Base-by-base conservation (phyloP, 306 rosid species). In the Purshia tridentata region DNA sequence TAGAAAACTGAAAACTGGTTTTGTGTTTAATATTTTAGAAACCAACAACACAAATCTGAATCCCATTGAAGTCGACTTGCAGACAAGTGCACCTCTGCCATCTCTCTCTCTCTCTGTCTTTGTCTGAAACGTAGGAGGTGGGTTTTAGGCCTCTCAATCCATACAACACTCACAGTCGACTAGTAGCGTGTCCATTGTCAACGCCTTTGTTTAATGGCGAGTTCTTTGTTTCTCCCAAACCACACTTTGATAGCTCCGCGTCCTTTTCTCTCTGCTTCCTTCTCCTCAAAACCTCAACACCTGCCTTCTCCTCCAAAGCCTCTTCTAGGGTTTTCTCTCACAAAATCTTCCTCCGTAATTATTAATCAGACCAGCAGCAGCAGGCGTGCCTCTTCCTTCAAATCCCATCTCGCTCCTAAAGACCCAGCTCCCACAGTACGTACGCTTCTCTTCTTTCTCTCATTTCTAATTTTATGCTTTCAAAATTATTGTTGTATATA, bases 351-450 rank as follows among this genome's bases (percentile, higher is more conserved):
- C 55, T 65, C 82, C 0, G 2, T 48, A 49, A 14, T 12, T 22
- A n/a, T 39, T 53, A 7, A 14, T 23, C 12, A 20, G 52, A 41
- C 57, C 68, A 67, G 61, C 58, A 8, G 10, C 23, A 23, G 46
- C 1, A 64, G 74, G 48, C 47, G 61, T 40, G 39, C 64, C 29
- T 72, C 20, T 49, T 74, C 72, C 75, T 76, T 91, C 80, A 65
- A 29, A 20, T 51, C 80, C 46, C 65, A 5, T 76, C 66, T 78
- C 55, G 76, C 91, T 48, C 75, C 87, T 45, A 78, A 48, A 48
- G 77, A 73, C 73, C 62, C 81, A 35, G 50, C 23, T 65, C 61
- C 88, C 52, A 72, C 66, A 51, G 97, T 89, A 87, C 44, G 93
- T 83, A 84, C 52, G 84, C 77, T 79, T 76, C 51, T 53, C 48